Evolutionary conservation across 2,329 filamentous ascomycete species (phyloP).

Genomic region (Drechslerella coelobrocha): DNA sequence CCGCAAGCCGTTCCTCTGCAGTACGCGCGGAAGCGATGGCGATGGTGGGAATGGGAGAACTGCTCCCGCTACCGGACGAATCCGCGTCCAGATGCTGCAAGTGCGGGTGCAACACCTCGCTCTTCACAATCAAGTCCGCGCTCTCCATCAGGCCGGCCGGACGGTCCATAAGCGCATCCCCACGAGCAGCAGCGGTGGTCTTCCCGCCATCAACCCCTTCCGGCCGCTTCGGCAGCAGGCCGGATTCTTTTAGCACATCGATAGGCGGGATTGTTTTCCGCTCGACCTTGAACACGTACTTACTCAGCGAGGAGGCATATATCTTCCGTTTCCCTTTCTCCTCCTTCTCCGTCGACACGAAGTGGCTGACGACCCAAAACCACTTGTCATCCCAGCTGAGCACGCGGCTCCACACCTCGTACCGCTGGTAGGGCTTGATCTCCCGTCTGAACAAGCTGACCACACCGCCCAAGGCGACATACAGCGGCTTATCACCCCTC

Average conservation of each 20-base stretch:
- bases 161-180: background rate
- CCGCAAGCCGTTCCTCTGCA: conserved; percentile 24
- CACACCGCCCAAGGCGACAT: conserved; percentile 69
- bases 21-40: conserved; percentile 9
- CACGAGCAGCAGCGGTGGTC: too few species aligned
- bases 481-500: conserved; percentile 49
- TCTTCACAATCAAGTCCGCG: conserved; percentile 43
- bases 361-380: conserved; percentile 78
- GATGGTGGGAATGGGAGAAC: conserved; percentile 11
- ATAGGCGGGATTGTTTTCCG: conserved; percentile 85
- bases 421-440: conserved; percentile 72
- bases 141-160: conserved; percentile 46
- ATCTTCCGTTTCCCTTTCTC: conserved; percentile 68
- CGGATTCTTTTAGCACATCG: conserved; percentile 72
- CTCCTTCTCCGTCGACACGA: conserved; percentile 64
- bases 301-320: conserved; percentile 74
- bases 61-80: conserved; percentile 37
- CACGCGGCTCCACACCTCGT: conserved; percentile 76
- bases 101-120: conserved; percentile 43
- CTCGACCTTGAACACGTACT: conserved; percentile 83
- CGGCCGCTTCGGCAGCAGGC: conserved; percentile 76
- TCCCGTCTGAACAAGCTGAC: conserved; percentile 76
- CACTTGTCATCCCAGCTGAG: conserved; percentile 81
- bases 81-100: conserved; percentile 43
- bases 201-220: too few species aligned